Base-by-base conservation (phyloP, 2,329 filamentous ascomycete species). In the Xylariaceae sp. region DNA sequence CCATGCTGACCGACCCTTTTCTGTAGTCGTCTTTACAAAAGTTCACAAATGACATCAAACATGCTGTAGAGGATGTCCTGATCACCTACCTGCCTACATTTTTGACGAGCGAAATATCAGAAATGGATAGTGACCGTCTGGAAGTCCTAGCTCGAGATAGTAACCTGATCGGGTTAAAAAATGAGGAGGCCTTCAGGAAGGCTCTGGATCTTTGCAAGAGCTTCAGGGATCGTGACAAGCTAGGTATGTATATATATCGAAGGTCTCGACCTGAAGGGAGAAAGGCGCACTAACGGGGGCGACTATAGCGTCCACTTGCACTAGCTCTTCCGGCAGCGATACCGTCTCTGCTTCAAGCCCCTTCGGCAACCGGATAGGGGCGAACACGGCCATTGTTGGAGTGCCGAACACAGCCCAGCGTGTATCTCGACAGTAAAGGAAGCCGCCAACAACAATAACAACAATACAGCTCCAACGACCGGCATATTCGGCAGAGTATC, bases 1-100 rank as follows among this genome's bases (percentile, higher is more conserved):
- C 21, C 23, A 15, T 36, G 14, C 43, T 50, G 15, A 50, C 33
- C 33, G 12, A 24, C 21, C 11, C 11, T 24, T 6, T 24, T 12
- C 15, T 13, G 13, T 30, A 58, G 55, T 43, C 55, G 38, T 58
- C 54, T 4, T 40, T 57, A 34, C 51, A 47, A 5, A 54, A 40
- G 13, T 65, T 66, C 44, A 53, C 58, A 3, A 59, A 65, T 30
- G 65, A 65, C 29, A 48, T 65, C 6, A 44, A 55, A 17, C 49
- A 65, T 11, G 62, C 58, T 2, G 47, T 65, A 19, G 62, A 65
- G 47, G 60, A 60, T 34, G 63, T 60, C 31, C 55, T 66, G 8
- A 52, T 65, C 17, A 53, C 49, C 31, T 57, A 57, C 3, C 43
- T 66, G 1, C 56, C 57, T 9, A 50, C 52, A 3, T 51, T 65